These are phyloP conservation scores for Pythium biforme DNA, from an alignment of 352 stramenopile genomes.

Conservation along the genomic window DNA sequence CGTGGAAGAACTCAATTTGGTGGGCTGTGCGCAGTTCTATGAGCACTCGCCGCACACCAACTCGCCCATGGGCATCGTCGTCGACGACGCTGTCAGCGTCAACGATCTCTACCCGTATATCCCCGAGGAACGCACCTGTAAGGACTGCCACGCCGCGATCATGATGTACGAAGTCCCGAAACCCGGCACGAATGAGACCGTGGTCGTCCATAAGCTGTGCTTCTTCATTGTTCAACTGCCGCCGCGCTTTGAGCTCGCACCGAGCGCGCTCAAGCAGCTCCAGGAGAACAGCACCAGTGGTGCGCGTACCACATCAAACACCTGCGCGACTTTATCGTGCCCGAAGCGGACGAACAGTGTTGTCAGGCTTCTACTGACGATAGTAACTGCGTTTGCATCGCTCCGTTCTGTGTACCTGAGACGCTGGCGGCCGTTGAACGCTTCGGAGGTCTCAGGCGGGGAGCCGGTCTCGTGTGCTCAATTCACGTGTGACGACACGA, in stretches of 20 bases:
- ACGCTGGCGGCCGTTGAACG: too few species aligned
- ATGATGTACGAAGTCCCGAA: background rate
- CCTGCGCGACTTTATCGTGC: background rate
- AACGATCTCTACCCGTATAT: slow-evolving; percentile 48
- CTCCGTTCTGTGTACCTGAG: too few species aligned
- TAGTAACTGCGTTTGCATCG: slow-evolving; percentile 10
- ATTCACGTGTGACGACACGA: too few species aligned
- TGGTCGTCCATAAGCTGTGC: slow-evolving; percentile 10
- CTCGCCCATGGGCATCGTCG: slow-evolving; percentile 31
- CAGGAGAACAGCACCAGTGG: slow-evolving; percentile 11
- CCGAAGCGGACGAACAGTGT: too few species aligned
- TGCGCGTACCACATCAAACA: background rate
- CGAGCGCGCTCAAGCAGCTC: background rate
- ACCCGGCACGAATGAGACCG: background rate
- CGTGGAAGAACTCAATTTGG: slow-evolving; percentile 23
- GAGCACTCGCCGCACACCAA: slow-evolving; percentile 5
- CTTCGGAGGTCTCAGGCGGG: slow-evolving; percentile 30
- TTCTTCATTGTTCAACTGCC: slow-evolving; percentile 4
- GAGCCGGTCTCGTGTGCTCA: slow-evolving; percentile 33
- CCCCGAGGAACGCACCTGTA: slow-evolving; percentile 21
- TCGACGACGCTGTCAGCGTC: slow-evolving; percentile 36
- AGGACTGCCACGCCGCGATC: slow-evolving; percentile 6
- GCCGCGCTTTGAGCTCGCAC: slow-evolving; percentile 4
- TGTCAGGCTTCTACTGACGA: too few species aligned
- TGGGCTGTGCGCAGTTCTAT: slow-evolving; percentile 33